Percentiles rank a stretch among this genome's conserved stretches.
Evolutionary conservation across 345 rosid genomes (phyloP).

Genomic region (Euclidium syriacum): DNA sequence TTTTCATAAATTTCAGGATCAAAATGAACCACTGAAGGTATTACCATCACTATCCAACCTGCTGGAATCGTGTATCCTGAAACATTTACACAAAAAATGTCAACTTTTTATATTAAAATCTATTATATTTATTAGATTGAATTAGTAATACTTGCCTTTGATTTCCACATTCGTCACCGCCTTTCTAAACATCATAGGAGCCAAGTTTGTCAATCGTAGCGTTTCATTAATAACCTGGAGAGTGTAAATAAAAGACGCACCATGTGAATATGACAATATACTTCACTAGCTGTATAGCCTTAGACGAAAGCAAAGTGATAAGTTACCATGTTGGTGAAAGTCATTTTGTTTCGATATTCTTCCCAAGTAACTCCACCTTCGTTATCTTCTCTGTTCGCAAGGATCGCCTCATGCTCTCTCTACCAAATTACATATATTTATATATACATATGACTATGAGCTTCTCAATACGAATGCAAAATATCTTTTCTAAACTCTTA

Average conservation of each 20-base stretch:
- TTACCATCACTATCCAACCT: conserved; percentile 37
- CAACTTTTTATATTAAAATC: background rate
- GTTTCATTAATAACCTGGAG: conserved; percentile 46
- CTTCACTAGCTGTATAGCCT: background rate
- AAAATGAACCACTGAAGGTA: conserved; percentile 26
- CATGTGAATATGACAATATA: background rate
- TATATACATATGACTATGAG: background rate
- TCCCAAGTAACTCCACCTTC: conserved; percentile 21
- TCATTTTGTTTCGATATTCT: conserved; percentile 30
- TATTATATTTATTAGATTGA: background rate
- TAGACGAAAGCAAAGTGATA: background rate
- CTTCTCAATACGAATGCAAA: background rate
- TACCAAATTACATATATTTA: conserved; percentile 1
- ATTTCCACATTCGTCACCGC: conserved; percentile 32
- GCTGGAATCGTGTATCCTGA: conserved; percentile 45
- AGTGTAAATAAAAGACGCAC: background rate
- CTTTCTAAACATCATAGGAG: conserved; percentile 36
- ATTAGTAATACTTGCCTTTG: conserved; percentile 6
- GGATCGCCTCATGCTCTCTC: conserved; percentile 41
- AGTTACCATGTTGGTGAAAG: conserved; percentile 31
- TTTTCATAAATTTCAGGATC: conserved; percentile 29
- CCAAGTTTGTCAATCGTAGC: conserved; percentile 34
- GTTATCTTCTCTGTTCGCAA: conserved; percentile 13
- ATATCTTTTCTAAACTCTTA: too few species aligned
- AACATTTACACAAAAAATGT: background rate